Conservation (phyloP, 495 filamentous ascomycete species). For the Tuber umbilicatum region DNA sequence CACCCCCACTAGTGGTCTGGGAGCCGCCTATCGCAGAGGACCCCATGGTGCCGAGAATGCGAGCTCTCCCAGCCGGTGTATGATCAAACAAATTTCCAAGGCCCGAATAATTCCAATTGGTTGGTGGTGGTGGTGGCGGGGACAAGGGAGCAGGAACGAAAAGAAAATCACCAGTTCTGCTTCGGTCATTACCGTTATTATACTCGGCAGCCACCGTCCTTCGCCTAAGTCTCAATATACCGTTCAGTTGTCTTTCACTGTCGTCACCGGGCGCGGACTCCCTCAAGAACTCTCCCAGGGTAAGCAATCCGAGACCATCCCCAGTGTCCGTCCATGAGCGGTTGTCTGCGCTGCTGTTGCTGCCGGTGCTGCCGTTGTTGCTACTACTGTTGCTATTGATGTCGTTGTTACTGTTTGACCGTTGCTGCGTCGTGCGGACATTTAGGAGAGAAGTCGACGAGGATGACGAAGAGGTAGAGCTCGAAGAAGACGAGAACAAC, state of each 20-base stretch:
- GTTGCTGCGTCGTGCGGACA: conserved; percentile 15
- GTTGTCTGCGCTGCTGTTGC: conserved; percentile 18
- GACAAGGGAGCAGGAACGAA: neutral
- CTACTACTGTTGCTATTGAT: neutral
- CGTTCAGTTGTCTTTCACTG: conserved; percentile 26
- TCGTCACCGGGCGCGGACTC: conserved; percentile 32
- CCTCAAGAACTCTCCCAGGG: conserved; percentile 37
- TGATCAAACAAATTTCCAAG: conserved; percentile 25
- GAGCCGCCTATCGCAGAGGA: neutral
- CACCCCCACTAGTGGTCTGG: neutral
- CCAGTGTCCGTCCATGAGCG: neutral
- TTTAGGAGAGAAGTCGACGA: conserved; percentile 18
- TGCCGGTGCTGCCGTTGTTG: conserved; percentile 18
- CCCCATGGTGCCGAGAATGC: conserved; percentile 19
- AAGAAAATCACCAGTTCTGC: neutral
- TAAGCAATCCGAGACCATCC: conserved; percentile 18
- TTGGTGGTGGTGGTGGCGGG: neutral
- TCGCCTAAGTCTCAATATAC: conserved; percentile 25
- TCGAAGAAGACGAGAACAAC: conserved; percentile 19
- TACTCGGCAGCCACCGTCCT: conserved; percentile 15
- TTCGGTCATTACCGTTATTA: conserved; percentile 3
- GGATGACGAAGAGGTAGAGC: conserved; percentile 14
- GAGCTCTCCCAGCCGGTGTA: conserved; percentile 29
- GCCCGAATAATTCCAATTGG: conserved; percentile 14
- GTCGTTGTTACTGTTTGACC: conserved; percentile 18